Base-by-base conservation (phyloP, 768 basidiomycete genomes). In the Podaxis pistillaris region DNA sequence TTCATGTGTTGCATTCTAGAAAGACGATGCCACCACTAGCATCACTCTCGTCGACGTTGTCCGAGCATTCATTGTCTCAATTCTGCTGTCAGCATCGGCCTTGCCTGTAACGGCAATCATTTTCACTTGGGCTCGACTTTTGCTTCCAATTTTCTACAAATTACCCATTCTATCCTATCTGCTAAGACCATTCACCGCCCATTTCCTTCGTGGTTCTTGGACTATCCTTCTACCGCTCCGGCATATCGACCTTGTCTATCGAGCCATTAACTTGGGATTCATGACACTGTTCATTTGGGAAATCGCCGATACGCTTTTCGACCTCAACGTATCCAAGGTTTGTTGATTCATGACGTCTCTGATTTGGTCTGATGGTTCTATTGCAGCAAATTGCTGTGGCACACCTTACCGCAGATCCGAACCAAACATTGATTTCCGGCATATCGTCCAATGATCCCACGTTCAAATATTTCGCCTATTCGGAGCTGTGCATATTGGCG, bases 391-490 rank as follows among this genome's bases (percentile, higher is more conserved):
- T 86, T 24, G 67, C 74, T 2, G 77, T 87, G 0, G 76, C 82
- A 0, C 67, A 72, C 11, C 63, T 73, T 7, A 79, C 85, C 1
- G 70, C 82, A 1, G 84, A 90, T 56, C 80, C 86, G 1, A 78
- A 82, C 41, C 74, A 81, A 3, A 84, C 81, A 3, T 74, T 91
- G 5, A 75, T 91, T 9, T 87, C 89, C 4, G 92, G 90, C 9
- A 76, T 85, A 47, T 80, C 85, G 1, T 88, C 87, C 17, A 64
- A 73, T 3, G 81, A 86, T 58, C 65, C 69, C 24, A 69, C 80
- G 28, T 88, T 85, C 72, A 81, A 82, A 46, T 82, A 87, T 69
- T 84, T 88, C 64, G 90, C 91, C 0, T 90, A 86, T 67, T 74
- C 80, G 0, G 91, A 93, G 64, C 78, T 94, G 44, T 73, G 72